Evolutionary conservation across 352 stramenopile species (phyloP).

Genomic region (Pythium rishiriense): DNA sequence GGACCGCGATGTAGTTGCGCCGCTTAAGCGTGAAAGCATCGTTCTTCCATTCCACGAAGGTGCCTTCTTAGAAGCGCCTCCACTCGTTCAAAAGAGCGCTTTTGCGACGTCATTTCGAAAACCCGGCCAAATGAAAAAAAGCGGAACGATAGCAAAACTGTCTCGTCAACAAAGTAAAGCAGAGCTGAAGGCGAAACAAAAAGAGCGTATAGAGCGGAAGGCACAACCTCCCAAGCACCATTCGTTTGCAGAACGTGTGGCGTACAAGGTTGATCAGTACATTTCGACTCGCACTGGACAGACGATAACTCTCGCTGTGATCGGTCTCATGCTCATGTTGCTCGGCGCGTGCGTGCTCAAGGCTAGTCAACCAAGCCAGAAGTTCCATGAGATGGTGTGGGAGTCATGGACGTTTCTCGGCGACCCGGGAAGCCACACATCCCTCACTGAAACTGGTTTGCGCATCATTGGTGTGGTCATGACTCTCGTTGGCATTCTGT

Average conservation of each 20-base stretch:
- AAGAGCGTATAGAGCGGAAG: slow-evolving; percentile 14
- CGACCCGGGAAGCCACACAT: slow-evolving; percentile 49
- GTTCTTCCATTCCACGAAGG: slow-evolving; percentile 5
- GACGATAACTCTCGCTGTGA: slow-evolving; percentile 40
- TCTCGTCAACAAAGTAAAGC: slow-evolving; percentile 2
- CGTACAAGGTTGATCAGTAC: slow-evolving; percentile 63
- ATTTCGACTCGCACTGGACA: slow-evolving; percentile 65
- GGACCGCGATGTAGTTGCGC: slow-evolving; percentile 8
- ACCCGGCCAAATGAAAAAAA: slow-evolving; percentile 4
- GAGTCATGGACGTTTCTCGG: slow-evolving; percentile 66
- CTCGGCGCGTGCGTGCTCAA: slow-evolving; percentile 47
- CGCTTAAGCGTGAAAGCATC: slow-evolving; percentile 4
- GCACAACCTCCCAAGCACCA: slow-evolving; percentile 32
- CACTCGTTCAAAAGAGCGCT: slow-evolving; percentile 9
- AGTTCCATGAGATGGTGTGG: slow-evolving; percentile 55
- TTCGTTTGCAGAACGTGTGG: slow-evolving; percentile 35
- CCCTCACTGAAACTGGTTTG: slow-evolving; percentile 35
- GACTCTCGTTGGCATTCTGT: slow-evolving; percentile 71
- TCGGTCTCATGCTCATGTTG: slow-evolving; percentile 48
- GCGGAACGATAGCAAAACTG: slow-evolving; percentile 4
- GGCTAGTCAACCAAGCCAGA: slow-evolving; percentile 26
- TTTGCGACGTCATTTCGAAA: not conserved
- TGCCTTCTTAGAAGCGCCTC: not conserved
- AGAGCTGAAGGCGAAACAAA: slow-evolving; percentile 19
- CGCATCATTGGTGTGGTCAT: slow-evolving; percentile 61